Evolutionary conservation across 164 flowering plant genomes (phyloP), one percentile per base, ranked within the genome.

Genomic region (Chloranthus sessilifolius): DNA sequence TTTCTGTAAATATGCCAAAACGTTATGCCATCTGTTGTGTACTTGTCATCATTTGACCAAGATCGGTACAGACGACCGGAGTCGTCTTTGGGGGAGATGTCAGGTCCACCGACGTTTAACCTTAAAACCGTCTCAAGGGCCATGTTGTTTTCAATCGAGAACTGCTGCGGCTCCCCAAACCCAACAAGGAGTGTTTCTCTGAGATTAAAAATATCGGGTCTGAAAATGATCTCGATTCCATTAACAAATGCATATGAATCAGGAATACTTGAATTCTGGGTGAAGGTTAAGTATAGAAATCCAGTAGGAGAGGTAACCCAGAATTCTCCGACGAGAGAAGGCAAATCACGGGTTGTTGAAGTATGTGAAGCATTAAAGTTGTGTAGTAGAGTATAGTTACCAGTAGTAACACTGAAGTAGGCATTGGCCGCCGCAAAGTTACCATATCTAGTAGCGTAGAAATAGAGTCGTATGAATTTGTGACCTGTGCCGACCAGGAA

Each of bases 221-320:
- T 81, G 0, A 96, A 82, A 16, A 82, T 60, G 38, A 85, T 61
- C 75, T 92, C 96, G 57, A 92, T 85, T 62, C 98, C 98, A 63
- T 92, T 92, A 9, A 88, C 82, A 60, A 83, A 88, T 0, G 98
- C 98, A 58, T 75, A 92, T 0, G 78, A 56, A 27, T 57, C 65
- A 1, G 57, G 50, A 22, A 52, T 66, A 25, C 62, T 44, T 22
- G 46, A 33, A 11, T 68, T 56, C 1, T 76, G 97, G 34, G 46
- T 73, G 63, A 78, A 78, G 2, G 74, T 72, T 52, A 80, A 47
- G 21, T 33, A 62, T 19, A 10, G 52, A 70, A 0, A 63, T 45
- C 4, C 65, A 43, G 3, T 47, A 1, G 0, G 74, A 63, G 5
- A 35, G 43, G 25, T 76, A 16, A 80, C 36, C 11, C 72, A 55